Conservation (phyloP, 2,329 filamentous ascomycete genomes). For the Botrytis sinoallii region DNA sequence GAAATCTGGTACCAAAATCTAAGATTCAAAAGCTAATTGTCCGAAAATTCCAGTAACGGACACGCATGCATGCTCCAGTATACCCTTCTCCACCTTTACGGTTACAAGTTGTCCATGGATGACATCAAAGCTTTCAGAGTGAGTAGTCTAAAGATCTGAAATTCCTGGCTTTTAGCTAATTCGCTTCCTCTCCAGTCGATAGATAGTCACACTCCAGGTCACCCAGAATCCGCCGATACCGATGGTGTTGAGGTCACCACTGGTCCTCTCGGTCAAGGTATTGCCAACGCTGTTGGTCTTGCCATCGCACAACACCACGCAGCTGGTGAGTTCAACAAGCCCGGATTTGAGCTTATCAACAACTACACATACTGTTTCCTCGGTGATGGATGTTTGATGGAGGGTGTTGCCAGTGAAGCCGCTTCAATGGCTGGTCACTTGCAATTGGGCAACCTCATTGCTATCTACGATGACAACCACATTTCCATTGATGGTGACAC, state of each 20-base stretch:
- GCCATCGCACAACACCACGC: constrained; percentile 95
- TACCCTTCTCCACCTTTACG: constrained; percentile 94
- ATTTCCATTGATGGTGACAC: constrained; percentile 95
- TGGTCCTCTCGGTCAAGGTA: constrained; percentile 94
- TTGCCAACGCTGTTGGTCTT: constrained; percentile 95
- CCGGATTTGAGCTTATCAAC: constrained; percentile 83
- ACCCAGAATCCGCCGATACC: constrained; percentile 95
- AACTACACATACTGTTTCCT: constrained; percentile 98
- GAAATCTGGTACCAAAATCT: background rate
- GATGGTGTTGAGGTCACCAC: constrained; percentile 97
- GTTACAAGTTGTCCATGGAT: constrained; percentile 81
- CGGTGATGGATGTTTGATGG: constrained; percentile 97
- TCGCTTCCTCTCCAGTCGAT: constrained; percentile 41
- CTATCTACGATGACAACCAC: constrained; percentile 97
- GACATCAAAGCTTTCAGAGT: constrained; percentile 97
- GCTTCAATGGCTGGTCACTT: constrained; percentile 91
- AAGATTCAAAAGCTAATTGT: constrained; percentile 7
- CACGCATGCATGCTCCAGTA: constrained; percentile 99
- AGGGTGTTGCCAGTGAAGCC: constrained; percentile 93
- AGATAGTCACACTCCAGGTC: constrained; percentile 82
- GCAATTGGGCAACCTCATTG: constrained; percentile 96
- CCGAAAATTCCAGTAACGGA: constrained; percentile 67
- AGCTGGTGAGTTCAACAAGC: constrained; percentile 92
- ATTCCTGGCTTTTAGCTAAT: constrained; percentile 11
- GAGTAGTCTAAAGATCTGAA: constrained; percentile 41